phyloP scores from a whole-genome alignment of 345 rosid species.

The Salix koriyanagi region DNA sequence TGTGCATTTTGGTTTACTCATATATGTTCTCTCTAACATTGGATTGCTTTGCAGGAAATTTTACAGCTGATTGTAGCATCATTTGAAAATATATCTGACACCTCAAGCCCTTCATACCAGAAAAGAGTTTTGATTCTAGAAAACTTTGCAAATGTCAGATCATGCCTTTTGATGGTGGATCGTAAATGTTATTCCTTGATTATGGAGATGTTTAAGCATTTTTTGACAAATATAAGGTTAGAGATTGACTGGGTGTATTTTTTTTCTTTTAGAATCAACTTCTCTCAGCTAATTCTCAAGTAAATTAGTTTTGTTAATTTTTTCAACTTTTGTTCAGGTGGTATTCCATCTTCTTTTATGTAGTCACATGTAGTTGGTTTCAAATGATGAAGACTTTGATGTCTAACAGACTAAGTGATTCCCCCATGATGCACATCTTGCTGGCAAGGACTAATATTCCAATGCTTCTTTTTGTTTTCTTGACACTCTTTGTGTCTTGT shows the following conservation, averaged over 20 bases:
- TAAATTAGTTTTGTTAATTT: not conserved
- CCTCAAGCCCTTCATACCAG: not conserved
- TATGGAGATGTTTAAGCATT: slow-evolving; percentile 15
- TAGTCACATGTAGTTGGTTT: not conserved
- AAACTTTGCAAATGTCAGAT: slow-evolving; percentile 7
- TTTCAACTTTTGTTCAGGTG: not conserved
- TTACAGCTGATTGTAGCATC: slow-evolving; percentile 51
- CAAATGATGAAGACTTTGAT: not conserved
- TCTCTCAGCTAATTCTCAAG: not conserved
- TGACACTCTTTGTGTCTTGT: not conserved
- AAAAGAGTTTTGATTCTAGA: slow-evolving; percentile 15
- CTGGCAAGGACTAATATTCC: not conserved
- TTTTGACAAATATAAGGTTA: slow-evolving; percentile 15
- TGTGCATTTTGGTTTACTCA: not conserved
- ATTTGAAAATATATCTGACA: slow-evolving; percentile 37
- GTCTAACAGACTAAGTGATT: not conserved
- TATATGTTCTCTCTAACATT: not conserved
- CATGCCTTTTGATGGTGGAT: slow-evolving; percentile 14
- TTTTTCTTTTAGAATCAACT: not conserved
- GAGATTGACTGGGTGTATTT: not conserved
- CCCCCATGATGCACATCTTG: not conserved
- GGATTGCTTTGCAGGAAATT: slow-evolving; percentile 47
- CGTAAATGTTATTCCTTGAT: slow-evolving; percentile 14
- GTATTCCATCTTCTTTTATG: too few relatives aligned
- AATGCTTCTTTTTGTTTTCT: not conserved